These are phyloP conservation scores for Euclidium syriacum DNA, from an alignment of 345 rosid species.

Conservation along the genomic window DNA sequence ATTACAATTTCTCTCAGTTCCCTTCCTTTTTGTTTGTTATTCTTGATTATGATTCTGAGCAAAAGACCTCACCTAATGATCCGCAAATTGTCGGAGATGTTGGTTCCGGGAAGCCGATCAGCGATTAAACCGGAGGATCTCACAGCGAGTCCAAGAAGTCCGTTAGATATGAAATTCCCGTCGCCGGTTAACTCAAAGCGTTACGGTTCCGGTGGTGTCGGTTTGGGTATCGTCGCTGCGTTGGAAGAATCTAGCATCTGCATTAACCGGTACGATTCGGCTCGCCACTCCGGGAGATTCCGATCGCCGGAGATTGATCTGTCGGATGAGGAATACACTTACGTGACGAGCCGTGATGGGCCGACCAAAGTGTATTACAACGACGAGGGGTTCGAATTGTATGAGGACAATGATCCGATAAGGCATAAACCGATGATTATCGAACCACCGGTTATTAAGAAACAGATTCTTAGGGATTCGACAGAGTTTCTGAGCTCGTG, in stretches of 20 bases:
- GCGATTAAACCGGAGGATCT: slow-evolving; percentile 32
- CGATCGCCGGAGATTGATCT: slow-evolving; percentile 38
- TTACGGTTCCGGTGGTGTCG: slow-evolving; percentile 52
- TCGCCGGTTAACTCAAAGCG: slow-evolving; percentile 54
- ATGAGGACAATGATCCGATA: neutral
- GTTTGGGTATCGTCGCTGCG: slow-evolving; percentile 74
- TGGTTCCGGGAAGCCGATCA: slow-evolving; percentile 45
- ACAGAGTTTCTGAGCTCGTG: slow-evolving; percentile 55
- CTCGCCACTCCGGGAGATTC: slow-evolving; percentile 31
- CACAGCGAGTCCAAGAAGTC: slow-evolving; percentile 61
- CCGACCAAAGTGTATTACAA: slow-evolving; percentile 40
- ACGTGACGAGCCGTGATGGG: slow-evolving; percentile 47
- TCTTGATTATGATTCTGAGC: slow-evolving; percentile 34
- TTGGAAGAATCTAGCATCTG: slow-evolving; percentile 35
- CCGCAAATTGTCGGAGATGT: slow-evolving; percentile 57
- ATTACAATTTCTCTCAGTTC: neutral
- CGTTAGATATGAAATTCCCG: slow-evolving; percentile 48
- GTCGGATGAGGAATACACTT: slow-evolving; percentile 54
- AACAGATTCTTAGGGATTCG: neutral
- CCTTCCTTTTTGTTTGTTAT: neutral
- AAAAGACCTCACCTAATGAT: slow-evolving; percentile 63
- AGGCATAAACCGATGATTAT: neutral
- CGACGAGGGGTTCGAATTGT: slow-evolving; percentile 33
- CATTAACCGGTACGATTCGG: slow-evolving; percentile 28
- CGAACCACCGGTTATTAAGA: slow-evolving; percentile 25